These are phyloP conservation scores for Aspergillus novoparasiticus DNA, from an alignment of 2,329 filamentous ascomycete species.

Conservation along the genomic window DNA sequence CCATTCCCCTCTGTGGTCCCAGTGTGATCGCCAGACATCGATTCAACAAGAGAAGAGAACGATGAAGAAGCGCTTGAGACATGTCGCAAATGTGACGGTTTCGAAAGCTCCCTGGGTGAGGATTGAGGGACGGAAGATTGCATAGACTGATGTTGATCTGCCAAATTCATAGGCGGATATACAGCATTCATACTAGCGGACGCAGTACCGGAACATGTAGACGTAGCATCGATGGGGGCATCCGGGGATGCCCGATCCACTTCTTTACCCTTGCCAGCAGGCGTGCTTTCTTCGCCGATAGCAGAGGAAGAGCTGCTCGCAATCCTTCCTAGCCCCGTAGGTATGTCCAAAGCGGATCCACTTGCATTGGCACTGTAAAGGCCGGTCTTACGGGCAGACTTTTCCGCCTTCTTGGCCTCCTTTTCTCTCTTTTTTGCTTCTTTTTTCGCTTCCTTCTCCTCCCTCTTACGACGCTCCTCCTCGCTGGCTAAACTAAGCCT, in stretches of 20 bases:
- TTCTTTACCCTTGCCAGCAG: constrained; percentile 66
- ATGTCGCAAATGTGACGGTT: constrained; percentile 73
- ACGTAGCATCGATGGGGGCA: constrained; percentile 8
- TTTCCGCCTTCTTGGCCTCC: constrained; percentile 74
- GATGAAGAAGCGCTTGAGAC: constrained; percentile 82
- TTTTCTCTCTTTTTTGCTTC: constrained; percentile 85
- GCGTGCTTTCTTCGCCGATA: constrained; percentile 39
- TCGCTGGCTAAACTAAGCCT: constrained; percentile 87
- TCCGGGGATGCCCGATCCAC: constrained; percentile 58
- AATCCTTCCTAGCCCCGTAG: constrained; percentile 36
- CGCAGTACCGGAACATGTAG: constrained; percentile 36
- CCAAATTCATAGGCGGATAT: constrained; percentile 13
- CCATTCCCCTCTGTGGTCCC: constrained; percentile 54
- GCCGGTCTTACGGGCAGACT: constrained; percentile 66
- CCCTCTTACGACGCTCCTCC: constrained; percentile 85
- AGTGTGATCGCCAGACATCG: constrained; percentile 42
- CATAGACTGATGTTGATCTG: constrained; percentile 22
- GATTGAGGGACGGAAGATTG: constrained; percentile 27
- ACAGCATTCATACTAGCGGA: constrained; percentile 25
- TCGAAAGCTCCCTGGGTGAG: constrained; percentile 53
- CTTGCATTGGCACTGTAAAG: constrained; percentile 61
- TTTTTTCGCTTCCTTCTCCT: constrained; percentile 78
- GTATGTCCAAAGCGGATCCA: constrained; percentile 60
- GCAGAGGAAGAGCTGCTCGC: constrained; percentile 42
- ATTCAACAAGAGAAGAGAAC: constrained; percentile 75